These are phyloP conservation scores for Uromyces viciae-fabae DNA, from an alignment of 1,284 basidiomycete species.

Conservation along the genomic window DNA sequence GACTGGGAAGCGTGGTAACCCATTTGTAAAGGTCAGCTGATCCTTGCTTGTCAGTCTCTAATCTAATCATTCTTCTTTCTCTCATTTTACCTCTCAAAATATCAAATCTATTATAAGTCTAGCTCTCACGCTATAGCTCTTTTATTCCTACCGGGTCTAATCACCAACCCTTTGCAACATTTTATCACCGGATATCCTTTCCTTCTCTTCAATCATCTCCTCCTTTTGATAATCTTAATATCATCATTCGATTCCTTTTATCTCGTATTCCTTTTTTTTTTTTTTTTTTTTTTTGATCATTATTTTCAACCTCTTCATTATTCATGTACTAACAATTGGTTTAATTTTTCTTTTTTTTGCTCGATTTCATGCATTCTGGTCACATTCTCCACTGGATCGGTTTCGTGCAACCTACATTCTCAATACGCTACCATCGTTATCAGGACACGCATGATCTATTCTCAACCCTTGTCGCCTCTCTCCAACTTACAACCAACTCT, in stretches of 20 bases:
- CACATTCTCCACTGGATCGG: background rate
- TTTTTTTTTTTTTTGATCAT: no score
- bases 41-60: background rate
- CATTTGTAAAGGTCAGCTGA: conserved; percentile 75
- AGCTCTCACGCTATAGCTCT: background rate
- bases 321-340: no score
- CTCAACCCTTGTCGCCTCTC: conserved; percentile 89
- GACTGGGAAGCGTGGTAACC: conserved; percentile 85
- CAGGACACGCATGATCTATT: conserved; percentile 98
- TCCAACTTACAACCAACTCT: conserved; percentile 81
- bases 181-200: no score
- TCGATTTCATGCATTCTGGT: background rate
- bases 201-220: no score
- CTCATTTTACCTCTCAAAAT: no score
- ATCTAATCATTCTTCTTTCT: background rate
- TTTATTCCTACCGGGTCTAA: no score
- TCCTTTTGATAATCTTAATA: no score
- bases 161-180: background rate
- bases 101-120: background rate
- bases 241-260: no score
- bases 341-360: no score
- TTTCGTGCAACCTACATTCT: background rate
- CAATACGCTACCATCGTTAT: background rate
- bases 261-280: no score
- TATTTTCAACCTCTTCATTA: background rate